phyloP scores from a whole-genome alignment of 306 rosid genomes.

The Fragaria nilgerrensis region DNA sequence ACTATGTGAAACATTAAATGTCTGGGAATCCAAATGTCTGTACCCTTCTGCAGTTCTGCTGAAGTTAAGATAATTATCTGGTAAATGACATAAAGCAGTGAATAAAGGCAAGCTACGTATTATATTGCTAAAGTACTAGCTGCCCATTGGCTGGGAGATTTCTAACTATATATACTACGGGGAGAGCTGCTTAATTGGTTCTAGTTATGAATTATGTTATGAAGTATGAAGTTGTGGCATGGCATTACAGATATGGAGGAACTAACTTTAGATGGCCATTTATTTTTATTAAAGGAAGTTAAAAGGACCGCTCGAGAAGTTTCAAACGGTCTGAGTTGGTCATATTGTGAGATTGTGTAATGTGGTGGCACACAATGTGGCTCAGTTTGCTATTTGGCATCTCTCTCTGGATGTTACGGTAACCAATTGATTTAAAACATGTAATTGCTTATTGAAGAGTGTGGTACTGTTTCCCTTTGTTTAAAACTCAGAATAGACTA shows the following conservation, averaged over 20 bases:
- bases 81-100: no score
- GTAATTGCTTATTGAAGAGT: background rate
- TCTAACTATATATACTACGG: no score
- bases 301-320: background rate
- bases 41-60: background rate
- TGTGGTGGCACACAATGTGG: background rate
- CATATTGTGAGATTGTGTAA: background rate
- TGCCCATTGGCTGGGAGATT: no score
- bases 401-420: background rate
- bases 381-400: background rate
- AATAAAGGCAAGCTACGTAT: no score
- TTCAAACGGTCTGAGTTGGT: background rate
- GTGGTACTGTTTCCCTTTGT: background rate
- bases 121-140: no score
- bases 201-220: background rate
- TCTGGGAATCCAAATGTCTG: background rate
- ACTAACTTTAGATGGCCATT: background rate
- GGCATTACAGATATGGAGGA: background rate
- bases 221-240: background rate
- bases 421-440: background rate
- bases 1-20: background rate
- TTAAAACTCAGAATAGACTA: background rate
- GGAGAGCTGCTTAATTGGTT: background rate
- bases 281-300: background rate
- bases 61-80: background rate